A percentile compares a stretch with the other conserved stretches of the same genome.
These are phyloP conservation scores for Phytophthora rubi DNA, from an alignment of 352 stramenopile species.

Conservation along the genomic window DNA sequence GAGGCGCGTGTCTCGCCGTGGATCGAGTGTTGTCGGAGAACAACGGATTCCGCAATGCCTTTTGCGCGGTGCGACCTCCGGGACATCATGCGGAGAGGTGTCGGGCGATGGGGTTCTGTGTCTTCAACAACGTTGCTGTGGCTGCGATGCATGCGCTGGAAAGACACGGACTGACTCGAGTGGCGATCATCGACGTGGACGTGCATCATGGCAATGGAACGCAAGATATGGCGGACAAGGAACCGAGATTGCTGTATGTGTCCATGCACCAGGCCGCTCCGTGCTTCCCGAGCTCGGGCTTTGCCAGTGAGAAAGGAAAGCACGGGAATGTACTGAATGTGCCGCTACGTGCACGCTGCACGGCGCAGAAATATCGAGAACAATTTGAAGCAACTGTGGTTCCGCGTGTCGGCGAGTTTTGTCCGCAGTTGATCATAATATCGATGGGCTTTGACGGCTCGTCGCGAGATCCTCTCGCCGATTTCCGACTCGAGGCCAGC, in stretches of 20 bases:
- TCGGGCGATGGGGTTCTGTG: constrained; percentile 90
- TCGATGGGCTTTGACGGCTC: constrained; percentile 89
- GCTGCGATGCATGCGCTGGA: constrained; percentile 94
- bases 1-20: constrained; percentile 80
- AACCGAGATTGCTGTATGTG: constrained; percentile 52
- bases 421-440: constrained; percentile 85
- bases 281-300: constrained; percentile 53
- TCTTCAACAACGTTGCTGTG: constrained; percentile 96
- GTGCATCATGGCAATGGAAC: constrained; percentile 92
- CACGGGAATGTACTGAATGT: constrained; percentile 59
- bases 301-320: constrained; percentile 42
- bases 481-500: constrained; percentile 47
- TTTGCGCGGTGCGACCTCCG: constrained; percentile 84
- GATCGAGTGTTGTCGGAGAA: constrained; percentile 47
- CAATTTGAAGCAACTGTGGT: constrained; percentile 41
- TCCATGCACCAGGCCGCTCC: constrained; percentile 61
- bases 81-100: constrained; percentile 64
- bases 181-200: constrained; percentile 80
- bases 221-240: constrained; percentile 42
- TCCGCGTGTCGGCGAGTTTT: constrained; percentile 57
- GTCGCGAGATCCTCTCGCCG: constrained; percentile 48
- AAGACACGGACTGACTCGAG: constrained; percentile 47
- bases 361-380: constrained; percentile 43
- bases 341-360: constrained; percentile 43
- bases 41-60: constrained; percentile 65